Evolutionary conservation across 148 eudicot species (phyloP).

Genomic region (Gaultheria prostrata): DNA sequence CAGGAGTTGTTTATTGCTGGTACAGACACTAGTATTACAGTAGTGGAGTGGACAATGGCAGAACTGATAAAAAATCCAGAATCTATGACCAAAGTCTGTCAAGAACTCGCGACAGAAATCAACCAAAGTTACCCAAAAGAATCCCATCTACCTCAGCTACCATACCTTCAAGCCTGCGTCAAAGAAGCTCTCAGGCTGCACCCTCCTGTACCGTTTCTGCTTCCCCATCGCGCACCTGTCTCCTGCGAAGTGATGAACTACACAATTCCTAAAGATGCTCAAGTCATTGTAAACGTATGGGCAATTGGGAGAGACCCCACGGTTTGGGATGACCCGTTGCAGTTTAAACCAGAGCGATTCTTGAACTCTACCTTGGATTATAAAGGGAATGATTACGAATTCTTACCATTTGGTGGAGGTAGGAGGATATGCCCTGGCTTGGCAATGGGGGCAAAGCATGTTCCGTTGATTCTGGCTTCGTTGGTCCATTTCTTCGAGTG

Average conservation of each 20-base stretch:
- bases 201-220: slow-evolving; percentile 19
- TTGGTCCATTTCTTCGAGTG: slow-evolving; percentile 30
- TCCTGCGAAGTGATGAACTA: slow-evolving; percentile 21
- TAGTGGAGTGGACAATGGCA: slow-evolving; percentile 25
- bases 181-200: slow-evolving; percentile 22
- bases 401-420: slow-evolving; percentile 29
- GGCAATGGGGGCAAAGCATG: slow-evolving; percentile 14
- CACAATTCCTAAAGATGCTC: slow-evolving; percentile 26
- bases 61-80: slow-evolving; percentile 21
- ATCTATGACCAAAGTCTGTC: slow-evolving; percentile 18
- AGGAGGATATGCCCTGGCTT: slow-evolving; percentile 40
- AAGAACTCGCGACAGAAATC: slow-evolving; percentile 11
- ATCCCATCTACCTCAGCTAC: slow-evolving; percentile 17
- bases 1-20: slow-evolving; percentile 30
- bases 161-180: slow-evolving; percentile 28
- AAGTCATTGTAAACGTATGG: slow-evolving; percentile 24
- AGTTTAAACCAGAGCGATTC: slow-evolving; percentile 37
- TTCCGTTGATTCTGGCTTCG: slow-evolving; percentile 21
- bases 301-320: slow-evolving; percentile 28
- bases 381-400: slow-evolving; percentile 22
- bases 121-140: not conserved
- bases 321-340: slow-evolving; percentile 26
- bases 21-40: slow-evolving; percentile 17
- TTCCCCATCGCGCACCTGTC: slow-evolving; percentile 20
- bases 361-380: slow-evolving; percentile 14